Evolutionary conservation across 2,329 filamentous ascomycete genomes (phyloP), one percentile per base, ranked within the genome.

Genomic region (Didymella exigua): DNA sequence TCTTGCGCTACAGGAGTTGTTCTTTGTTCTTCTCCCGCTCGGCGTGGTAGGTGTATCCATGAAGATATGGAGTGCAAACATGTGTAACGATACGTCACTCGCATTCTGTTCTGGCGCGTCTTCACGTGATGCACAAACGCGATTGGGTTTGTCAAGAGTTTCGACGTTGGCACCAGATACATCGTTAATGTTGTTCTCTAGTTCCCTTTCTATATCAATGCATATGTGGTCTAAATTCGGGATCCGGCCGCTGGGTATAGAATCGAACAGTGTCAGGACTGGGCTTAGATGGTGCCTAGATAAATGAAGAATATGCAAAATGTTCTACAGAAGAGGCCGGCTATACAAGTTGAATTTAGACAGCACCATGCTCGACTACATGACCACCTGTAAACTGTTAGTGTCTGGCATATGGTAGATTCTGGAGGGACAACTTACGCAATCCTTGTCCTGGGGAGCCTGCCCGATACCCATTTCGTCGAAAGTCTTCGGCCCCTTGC

Each of bases 381-480:
- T 71, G 44, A 71, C 66, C 29, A 68, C 56, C 69, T 71, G 42
- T 19, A n/a, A 19, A 13, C 2, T 42, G 34, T 70, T 45, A 68
- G 59, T 26, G 3, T 24, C 21, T 14, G 2, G 5, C 10, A 6
- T 16, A 1, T 21, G 10, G 14, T 18, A 8, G 9, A 27, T 5
- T 26, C n/a, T 21, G n/a, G 21, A 27, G 29, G 21, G 34, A 14
- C 14, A 30, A 80, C 84, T 79, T 86, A 97, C 93, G 80, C 93
- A 99, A 77, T 98, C 93, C 63, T 85, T 85, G n/a, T 96, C 90
- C 58, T 88, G 84, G 76, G 95, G 93, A 42, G 83, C 87, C 67
- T 87, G 84, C 6, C 92, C 91, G 66, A 99, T 93, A 33, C 95
- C 95, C 95, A 99, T 99, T 72, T 96, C 93, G 72, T 97, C 93